These are phyloP conservation scores for Penicillium cataractarum DNA, from an alignment of 495 filamentous ascomycete species.

Conservation along the genomic window DNA sequence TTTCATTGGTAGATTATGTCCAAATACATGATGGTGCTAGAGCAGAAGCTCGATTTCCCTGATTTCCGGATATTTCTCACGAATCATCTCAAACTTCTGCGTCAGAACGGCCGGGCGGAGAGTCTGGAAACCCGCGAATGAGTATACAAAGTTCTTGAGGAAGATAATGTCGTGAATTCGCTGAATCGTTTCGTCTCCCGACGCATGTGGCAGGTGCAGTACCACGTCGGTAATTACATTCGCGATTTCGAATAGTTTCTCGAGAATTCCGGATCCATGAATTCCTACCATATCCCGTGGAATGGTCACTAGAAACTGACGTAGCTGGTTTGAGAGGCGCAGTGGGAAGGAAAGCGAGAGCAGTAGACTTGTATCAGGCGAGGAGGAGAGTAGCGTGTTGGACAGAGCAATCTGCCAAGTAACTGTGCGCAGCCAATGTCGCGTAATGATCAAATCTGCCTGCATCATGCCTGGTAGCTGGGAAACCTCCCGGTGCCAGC, in stretches of 20 bases:
- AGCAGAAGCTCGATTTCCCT: slow-evolving; percentile 17
- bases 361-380: slow-evolving; percentile 18
- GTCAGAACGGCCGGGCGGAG: slow-evolving; percentile 27
- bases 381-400: slow-evolving; percentile 49
- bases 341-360: slow-evolving; percentile 50
- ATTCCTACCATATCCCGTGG: slow-evolving; percentile 52
- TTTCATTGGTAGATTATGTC: not conserved
- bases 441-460: slow-evolving; percentile 56
- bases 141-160: slow-evolving; percentile 32
- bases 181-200: slow-evolving; percentile 30
- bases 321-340: slow-evolving; percentile 51
- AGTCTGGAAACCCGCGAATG: slow-evolving; percentile 31
- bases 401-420: slow-evolving; percentile 58
- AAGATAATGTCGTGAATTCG: slow-evolving; percentile 38
- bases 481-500: slow-evolving; percentile 34
- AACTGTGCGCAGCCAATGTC: slow-evolving; percentile 58
- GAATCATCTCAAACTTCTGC: slow-evolving; percentile 34
- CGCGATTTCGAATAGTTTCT: slow-evolving; percentile 29
- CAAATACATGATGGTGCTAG: not conserved
- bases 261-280: slow-evolving; percentile 58
- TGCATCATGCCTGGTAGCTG: slow-evolving; percentile 47
- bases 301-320: slow-evolving; percentile 48
- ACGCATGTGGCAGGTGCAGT: slow-evolving; percentile 26
- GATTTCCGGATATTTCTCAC: slow-evolving; percentile 20
- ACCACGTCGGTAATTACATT: slow-evolving; percentile 6